Evolutionary conservation across 768 basidiomycete genomes (phyloP).

Genomic region (Fomitopsis serialis): DNA sequence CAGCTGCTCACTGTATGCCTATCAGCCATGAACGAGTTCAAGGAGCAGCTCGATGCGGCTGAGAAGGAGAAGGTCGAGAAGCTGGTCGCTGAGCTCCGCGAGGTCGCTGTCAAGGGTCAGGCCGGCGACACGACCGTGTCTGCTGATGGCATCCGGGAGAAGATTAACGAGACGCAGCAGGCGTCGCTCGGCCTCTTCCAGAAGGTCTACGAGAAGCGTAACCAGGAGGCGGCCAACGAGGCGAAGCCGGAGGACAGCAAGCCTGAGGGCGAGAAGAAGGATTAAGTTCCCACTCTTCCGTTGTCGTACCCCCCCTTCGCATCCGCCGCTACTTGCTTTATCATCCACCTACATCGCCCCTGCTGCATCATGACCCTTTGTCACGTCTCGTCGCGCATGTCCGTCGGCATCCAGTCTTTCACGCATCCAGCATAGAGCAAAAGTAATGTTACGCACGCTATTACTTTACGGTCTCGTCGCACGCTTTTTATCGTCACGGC

Average conservation of each 20-base stretch:
- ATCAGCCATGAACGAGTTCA: constrained; percentile 92
- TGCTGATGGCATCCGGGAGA: constrained; percentile 84
- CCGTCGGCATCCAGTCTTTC: constrained; percentile 2
- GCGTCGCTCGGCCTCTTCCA: constrained; percentile 97
- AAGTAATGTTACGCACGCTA: constrained; percentile 3
- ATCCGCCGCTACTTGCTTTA: constrained; percentile 5
- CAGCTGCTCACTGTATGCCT: not conserved
- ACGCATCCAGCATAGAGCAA: constrained; percentile 1
- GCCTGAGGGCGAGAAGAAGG: constrained; percentile 64
- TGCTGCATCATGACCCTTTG: not conserved
- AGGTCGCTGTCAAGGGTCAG: constrained; percentile 86
- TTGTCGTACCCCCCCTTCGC: constrained; percentile 1
- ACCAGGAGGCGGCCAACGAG: constrained; percentile 58
- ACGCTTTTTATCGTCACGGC: not conserved
- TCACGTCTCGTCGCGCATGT: not conserved
- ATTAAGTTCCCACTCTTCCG: constrained; percentile 38
- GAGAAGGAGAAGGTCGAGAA: constrained; percentile 94
- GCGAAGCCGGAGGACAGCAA: constrained; percentile 25
- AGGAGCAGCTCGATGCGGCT: constrained; percentile 86
- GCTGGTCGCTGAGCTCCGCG: constrained; percentile 82
- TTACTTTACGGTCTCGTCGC: constrained; percentile 3
- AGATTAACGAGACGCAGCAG: constrained; percentile 90
- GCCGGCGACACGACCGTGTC: constrained; percentile 76
- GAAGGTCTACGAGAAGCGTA: constrained; percentile 93
- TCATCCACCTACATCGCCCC: not conserved